Conservation (phyloP, 2,329 filamentous ascomycete species). For the Botrytis porri region DNA sequence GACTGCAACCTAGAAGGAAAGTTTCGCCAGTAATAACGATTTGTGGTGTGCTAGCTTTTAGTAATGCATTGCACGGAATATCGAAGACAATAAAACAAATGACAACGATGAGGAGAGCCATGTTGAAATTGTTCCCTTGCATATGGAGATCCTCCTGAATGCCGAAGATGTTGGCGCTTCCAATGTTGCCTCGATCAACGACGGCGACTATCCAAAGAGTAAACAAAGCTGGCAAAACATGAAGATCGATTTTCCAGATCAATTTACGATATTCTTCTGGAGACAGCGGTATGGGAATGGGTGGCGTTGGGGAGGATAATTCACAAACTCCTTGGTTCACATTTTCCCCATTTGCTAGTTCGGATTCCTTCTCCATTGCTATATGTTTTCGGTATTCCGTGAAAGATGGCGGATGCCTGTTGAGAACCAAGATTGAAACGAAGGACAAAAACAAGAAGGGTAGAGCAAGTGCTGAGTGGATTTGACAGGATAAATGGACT, state of each 20-base stretch:
- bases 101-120: neutral
- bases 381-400: neutral
- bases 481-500: neutral
- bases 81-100: neutral
- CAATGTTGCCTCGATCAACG: neutral
- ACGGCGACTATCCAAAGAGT: neutral
- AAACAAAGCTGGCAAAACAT: neutral
- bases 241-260: conserved; percentile 2
- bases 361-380: neutral
- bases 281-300: neutral
- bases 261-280: neutral
- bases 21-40: neutral
- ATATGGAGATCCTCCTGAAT: neutral
- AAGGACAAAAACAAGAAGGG: neutral
- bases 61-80: neutral
- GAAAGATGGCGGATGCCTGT: neutral
- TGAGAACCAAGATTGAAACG: neutral
- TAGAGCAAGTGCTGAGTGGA: no score
- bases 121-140: neutral
- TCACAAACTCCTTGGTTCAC: neutral
- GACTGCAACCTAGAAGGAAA: neutral
- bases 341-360: neutral
- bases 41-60: neutral
- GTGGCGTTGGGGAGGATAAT: neutral
- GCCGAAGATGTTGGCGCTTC: neutral